Conservation (phyloP, 345 rosid genomes). For the Lagerstroemia speciosa region DNA sequence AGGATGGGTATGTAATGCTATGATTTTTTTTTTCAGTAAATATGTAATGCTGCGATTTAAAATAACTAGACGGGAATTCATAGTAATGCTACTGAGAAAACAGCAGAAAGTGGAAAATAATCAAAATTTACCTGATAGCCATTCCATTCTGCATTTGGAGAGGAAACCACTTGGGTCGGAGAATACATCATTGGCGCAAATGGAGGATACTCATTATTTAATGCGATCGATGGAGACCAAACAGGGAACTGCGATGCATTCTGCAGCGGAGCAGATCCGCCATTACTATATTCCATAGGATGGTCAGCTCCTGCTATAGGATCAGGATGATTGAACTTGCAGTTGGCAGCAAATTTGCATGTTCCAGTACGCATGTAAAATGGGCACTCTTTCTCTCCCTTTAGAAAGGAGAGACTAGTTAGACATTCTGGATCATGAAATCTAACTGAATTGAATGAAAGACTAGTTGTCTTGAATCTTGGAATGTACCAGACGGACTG, state of each 20-base stretch:
- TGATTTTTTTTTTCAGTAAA: too few relatives aligned
- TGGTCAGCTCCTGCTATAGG: slow-evolving; percentile 53
- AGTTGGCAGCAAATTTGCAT: slow-evolving; percentile 75
- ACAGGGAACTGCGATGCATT: slow-evolving; percentile 42
- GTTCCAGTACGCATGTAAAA: slow-evolving; percentile 94
- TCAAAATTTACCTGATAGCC: slow-evolving; percentile 61
- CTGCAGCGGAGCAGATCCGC: slow-evolving; percentile 40
- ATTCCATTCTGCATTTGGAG: slow-evolving; percentile 69
- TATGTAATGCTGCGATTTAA: too few relatives aligned
- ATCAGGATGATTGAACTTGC: slow-evolving; percentile 96
- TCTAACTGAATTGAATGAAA: neutral
- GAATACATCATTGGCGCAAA: slow-evolving; percentile 51
- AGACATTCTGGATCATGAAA: neutral
- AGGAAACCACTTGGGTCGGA: slow-evolving; percentile 48
- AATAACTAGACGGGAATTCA: too few relatives aligned
- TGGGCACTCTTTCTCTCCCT: slow-evolving; percentile 82
- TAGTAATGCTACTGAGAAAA: neutral
- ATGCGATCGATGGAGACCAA: slow-evolving; percentile 62
- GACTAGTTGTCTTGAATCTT: neutral
- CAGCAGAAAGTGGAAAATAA: neutral
- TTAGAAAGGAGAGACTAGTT: slow-evolving; percentile 3
- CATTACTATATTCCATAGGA: slow-evolving; percentile 41
- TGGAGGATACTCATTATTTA: slow-evolving; percentile 36
- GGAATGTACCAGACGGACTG: slow-evolving; percentile 53
- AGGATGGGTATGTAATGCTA: neutral